These are phyloP conservation scores for Tagetes patula DNA, from an alignment of 129 eudicot genomes.

Conservation along the genomic window DNA sequence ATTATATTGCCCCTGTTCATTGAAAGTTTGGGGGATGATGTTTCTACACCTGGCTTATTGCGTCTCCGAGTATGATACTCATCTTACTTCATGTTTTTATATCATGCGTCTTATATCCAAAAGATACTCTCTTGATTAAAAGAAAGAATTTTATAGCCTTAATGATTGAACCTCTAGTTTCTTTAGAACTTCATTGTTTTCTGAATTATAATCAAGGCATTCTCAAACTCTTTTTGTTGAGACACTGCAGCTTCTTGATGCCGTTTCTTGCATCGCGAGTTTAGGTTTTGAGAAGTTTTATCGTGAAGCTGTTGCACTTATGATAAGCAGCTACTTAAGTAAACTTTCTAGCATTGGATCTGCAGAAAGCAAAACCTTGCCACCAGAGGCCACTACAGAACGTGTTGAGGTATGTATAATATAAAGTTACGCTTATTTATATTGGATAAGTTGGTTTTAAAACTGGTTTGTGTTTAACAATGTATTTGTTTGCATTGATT, in stretches of 20 bases:
- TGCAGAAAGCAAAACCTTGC: slow-evolving; percentile 92
- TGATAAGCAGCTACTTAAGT: slow-evolving; percentile 86
- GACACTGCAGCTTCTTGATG: slow-evolving; percentile 98
- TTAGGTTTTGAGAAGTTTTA: slow-evolving; percentile 98
- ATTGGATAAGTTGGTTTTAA: slow-evolving; percentile 7
- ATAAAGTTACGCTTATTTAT: not conserved
- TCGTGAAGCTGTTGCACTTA: slow-evolving; percentile 94
- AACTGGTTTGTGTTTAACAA: slow-evolving; percentile 18
- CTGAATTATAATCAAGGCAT: slow-evolving; percentile 21
- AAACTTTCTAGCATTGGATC: slow-evolving; percentile 86
- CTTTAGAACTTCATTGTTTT: slow-evolving; percentile 5
- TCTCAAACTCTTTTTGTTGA: slow-evolving; percentile 58
- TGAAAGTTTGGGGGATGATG: slow-evolving; percentile 95
- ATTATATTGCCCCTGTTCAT: slow-evolving; percentile 79
- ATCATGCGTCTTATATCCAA: slow-evolving; percentile 8
- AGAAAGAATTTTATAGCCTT: slow-evolving; percentile 10
- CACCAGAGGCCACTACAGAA: slow-evolving; percentile 92
- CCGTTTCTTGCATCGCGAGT: slow-evolving; percentile 98
- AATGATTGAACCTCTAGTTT: slow-evolving; percentile 7
- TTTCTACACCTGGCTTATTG: slow-evolving; percentile 86
- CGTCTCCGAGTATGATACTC: slow-evolving; percentile 73
- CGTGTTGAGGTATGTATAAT: slow-evolving; percentile 80
- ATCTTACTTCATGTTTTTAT: slow-evolving; percentile 24
- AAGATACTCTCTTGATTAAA: slow-evolving; percentile 7
- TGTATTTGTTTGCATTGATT: slow-evolving; percentile 15